These are phyloP conservation scores for Aschersonia sp. DNA, from an alignment of 2,329 filamentous ascomycete genomes.

Conservation along the genomic window DNA sequence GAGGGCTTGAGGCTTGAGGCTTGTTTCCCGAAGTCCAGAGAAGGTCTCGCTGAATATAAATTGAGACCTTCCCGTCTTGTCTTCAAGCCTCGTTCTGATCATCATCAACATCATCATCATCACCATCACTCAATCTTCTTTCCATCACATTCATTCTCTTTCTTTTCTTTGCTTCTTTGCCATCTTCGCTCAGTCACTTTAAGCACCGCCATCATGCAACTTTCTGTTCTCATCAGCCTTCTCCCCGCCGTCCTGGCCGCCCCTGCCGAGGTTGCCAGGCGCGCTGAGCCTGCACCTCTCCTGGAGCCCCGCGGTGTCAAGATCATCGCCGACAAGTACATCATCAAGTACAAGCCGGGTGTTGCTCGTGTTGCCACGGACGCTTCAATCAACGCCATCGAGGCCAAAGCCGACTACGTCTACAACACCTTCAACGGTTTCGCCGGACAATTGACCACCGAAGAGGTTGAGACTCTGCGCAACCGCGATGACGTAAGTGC, in stretches of 20 bases:
- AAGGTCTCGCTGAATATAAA: constrained; percentile 4
- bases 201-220: constrained; percentile 8
- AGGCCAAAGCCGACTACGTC: constrained; percentile 11
- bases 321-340: constrained; percentile 14
- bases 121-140: not conserved
- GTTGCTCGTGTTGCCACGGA: constrained; percentile 4
- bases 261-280: constrained; percentile 7
- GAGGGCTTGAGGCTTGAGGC: no score
- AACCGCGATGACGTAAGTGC: constrained; percentile 10
- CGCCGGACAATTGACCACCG: constrained; percentile 8
- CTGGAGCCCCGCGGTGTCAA: constrained; percentile 6
- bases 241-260: constrained; percentile 10
- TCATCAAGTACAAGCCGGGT: constrained; percentile 14
- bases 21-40: no score
- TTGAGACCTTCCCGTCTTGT: not conserved
- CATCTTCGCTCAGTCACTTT: not conserved
- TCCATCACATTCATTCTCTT: not conserved
- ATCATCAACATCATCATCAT: no score
- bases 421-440: constrained; percentile 13
- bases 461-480: constrained; percentile 9
- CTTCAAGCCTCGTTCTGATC: not conserved
- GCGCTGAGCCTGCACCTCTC: constrained; percentile 13
- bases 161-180: not conserved
- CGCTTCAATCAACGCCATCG: constrained; percentile 6
- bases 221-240: constrained; percentile 10